Evolutionary conservation across 2,329 filamentous ascomycete species (phyloP), one percentile per base, ranked within the genome.

Genomic region (Beauveria asiatica): DNA sequence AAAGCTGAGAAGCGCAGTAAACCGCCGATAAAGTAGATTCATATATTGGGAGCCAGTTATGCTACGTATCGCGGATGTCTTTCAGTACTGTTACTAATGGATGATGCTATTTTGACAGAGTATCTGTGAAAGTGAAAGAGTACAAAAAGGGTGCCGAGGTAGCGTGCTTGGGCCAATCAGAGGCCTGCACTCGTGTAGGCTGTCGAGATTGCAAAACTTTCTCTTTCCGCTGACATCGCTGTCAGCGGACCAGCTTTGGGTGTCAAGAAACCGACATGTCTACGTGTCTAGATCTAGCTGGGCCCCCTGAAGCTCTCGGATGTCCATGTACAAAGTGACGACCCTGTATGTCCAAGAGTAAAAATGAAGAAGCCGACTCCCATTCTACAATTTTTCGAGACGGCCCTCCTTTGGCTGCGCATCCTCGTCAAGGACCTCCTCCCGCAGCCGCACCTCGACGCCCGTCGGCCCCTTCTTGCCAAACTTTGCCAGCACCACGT

Each of bases 401-500:
- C 53, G n/a, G 59, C 64, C 10, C 59, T 62, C 21, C 46, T 62
- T 59, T 67, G 69, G n/a, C 23, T 62, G 61, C 69, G 68, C 66
- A 70, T 80, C 76, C 68, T 78, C 78, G 17, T 66, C 70, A 62
- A 84, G 62, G 0, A 82, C 76, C 48, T 84, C 81, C 33, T 76
- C 74, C 64, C 80, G 74, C 61, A 65, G 64, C 61, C 77, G 70
- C 3, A 87, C 75, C 69, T 86, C 81, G 2, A 86, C 74, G 61
- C 82, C 70, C 49, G 71, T 74, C 23, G 82, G 81, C 1, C 78
- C 80, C 0, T 73, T 79, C 68, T 76, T 81, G 7, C 63, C 69
- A 68, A 85, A 83, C 56, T 72, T 74, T 4, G 84, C 79, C 63
- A 87, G 63, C 17, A 86, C 79, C 8, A 86, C 83, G n/a, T 78